A percentile compares a stretch with the other conserved stretches of the same genome.
phyloP scores from a whole-genome alignment of 495 filamentous ascomycete species.

The Glonium stellatum region DNA sequence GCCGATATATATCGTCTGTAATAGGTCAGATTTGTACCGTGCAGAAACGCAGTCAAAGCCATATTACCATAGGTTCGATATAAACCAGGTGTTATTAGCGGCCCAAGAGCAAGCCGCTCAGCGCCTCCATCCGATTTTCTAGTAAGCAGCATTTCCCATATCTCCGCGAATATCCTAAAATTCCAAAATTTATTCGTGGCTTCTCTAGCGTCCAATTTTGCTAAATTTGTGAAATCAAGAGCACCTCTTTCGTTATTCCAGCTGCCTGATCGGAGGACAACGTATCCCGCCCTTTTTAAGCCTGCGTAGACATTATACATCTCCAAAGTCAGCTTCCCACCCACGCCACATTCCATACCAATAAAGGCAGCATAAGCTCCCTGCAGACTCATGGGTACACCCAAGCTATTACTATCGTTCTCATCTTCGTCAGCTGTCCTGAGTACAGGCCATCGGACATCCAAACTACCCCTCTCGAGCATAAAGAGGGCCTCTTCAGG shows the following conservation, averaged over 20 bases:
- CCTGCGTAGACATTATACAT: slow-evolving; percentile 80
- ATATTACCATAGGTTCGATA: slow-evolving; percentile 60
- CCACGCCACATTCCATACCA: slow-evolving; percentile 53
- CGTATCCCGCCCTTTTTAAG: slow-evolving; percentile 77
- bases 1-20: slow-evolving; percentile 59
- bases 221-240: slow-evolving; percentile 10
- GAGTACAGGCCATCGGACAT: slow-evolving; percentile 68
- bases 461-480: slow-evolving; percentile 76
- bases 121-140: not conserved
- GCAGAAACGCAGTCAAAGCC: not conserved
- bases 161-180: slow-evolving; percentile 22
- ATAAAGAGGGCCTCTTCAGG: slow-evolving; percentile 89
- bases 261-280: slow-evolving; percentile 59
- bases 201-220: not conserved
- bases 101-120: slow-evolving; percentile 45
- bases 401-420: slow-evolving; percentile 34
- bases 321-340: slow-evolving; percentile 62
- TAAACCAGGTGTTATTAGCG: slow-evolving; percentile 65
- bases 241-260: slow-evolving; percentile 37
- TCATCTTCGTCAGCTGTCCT: slow-evolving; percentile 23
- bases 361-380: slow-evolving; percentile 78
- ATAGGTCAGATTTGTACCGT: slow-evolving; percentile 10
- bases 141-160: slow-evolving; percentile 21
- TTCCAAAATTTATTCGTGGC: slow-evolving; percentile 2
- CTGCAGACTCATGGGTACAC: slow-evolving; percentile 79